Evolutionary conservation across 139 green algal genomes (phyloP), one percentile per base, ranked within the genome.

Genomic region (Asterochloris erici): DNA sequence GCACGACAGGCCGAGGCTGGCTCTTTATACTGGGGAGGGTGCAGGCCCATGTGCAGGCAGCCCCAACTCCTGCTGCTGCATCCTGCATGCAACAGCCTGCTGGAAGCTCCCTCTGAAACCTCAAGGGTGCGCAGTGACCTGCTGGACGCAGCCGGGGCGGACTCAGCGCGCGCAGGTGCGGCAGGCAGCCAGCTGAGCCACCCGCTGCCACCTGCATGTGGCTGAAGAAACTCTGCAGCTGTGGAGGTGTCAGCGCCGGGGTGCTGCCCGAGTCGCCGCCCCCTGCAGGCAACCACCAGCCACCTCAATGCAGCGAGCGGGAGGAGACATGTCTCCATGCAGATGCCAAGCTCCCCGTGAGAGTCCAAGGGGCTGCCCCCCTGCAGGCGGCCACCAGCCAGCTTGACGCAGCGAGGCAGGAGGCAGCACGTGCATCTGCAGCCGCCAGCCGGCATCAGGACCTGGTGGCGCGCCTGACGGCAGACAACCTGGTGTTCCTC

Each of bases 401-500:
- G 54, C 26, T 81, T 14, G 77, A 60, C 17, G 62, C 21, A 12
- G 26, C 70, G 21, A 24, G 68, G 29, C 11, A 26, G 21, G 74
- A 80, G 62, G 81, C 81, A 74, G 73, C 27, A 13, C 38, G 38
- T 21, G 73, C 60, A 12, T 38, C 27, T 24, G 81, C 73, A 66
- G 16, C 64, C 19, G 73, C 74, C 19, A 29, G 69, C 19, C 73
- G 74, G 38, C 81, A 85, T 66, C 80, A 82, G 64, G 77, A 70
- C 2, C 71, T 74, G 27, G 79, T 87, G 24, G 84, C 79, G 21
- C 61, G 26, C 28, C 54, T 84, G 74, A 87, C 84, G 23, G 84
- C 69, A 24, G 84, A 87, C 79, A 87, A 87, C 60, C 60, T 84
- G n/a, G 74, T 87, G 79, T 74, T 87, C 14, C 21, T 84, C 38